phyloP scores from a whole-genome alignment of 176 grass and related monocot genomes.

The Hyparrhenia diplandra region DNA sequence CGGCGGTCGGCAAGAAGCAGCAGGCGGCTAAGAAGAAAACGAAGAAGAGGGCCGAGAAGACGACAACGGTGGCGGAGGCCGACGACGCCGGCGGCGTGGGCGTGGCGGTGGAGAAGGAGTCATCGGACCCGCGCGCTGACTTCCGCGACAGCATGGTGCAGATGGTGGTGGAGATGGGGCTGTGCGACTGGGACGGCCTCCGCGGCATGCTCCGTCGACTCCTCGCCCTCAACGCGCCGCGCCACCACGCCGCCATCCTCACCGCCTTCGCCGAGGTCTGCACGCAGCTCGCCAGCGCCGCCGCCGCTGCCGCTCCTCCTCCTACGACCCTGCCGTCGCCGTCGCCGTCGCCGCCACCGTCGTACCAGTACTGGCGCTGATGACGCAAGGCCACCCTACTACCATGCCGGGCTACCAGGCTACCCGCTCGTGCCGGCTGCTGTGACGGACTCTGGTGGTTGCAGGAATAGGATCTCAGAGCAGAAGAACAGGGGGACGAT shows the following conservation, averaged over 20 bases:
- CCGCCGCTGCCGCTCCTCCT: neutral
- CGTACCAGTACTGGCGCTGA: neutral
- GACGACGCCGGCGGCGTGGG: conserved; percentile 30
- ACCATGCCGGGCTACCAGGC: too few species aligned
- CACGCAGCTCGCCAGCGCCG: conserved; percentile 36
- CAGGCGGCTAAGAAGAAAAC: neutral
- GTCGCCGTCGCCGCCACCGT: neutral
- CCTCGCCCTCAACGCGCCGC: conserved; percentile 80
- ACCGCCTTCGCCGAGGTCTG: conserved; percentile 95
- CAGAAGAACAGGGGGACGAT: neutral
- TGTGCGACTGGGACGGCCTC: conserved; percentile 83
- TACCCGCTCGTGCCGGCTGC: too few species aligned
- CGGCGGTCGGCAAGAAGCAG: neutral
- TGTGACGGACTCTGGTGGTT: conserved; percentile 24
- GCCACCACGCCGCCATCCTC: conserved; percentile 91
- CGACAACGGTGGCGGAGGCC: neutral
- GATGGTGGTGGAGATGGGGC: conserved; percentile 95
- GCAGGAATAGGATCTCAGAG: conserved; percentile 36
- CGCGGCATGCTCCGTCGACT: conserved; percentile 76
- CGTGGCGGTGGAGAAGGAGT: conserved; percentile 98
- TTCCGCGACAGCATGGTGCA: conserved; percentile 93
- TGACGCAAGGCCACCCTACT: neutral
- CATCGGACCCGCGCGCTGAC: conserved; percentile 71
- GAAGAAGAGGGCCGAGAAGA: neutral
- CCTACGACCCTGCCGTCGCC: neutral